Evolutionary conservation across 441 rosid genomes (phyloP).

Genomic region (Populus hybrid): DNA sequence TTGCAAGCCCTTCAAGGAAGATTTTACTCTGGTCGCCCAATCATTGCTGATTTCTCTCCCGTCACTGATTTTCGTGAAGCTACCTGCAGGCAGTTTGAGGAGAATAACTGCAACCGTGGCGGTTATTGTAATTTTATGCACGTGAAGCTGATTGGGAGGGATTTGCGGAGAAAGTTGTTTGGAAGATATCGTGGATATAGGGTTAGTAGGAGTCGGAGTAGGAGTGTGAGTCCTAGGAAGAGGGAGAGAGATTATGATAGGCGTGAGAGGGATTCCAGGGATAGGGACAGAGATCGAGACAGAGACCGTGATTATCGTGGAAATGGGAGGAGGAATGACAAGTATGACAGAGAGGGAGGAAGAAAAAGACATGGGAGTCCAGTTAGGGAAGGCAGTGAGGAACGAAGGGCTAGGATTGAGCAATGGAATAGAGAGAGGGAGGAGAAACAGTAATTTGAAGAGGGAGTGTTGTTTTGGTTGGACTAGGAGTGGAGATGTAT

Average conservation of each 20-base stretch:
- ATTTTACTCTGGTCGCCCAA: constrained; percentile 49
- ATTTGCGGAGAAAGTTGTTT: constrained; percentile 46
- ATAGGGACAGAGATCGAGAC: constrained; percentile 1
- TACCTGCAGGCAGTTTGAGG: too few species aligned
- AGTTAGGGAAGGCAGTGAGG: constrained; percentile 47
- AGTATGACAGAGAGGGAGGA: constrained; percentile 39
- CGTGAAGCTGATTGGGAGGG: constrained; percentile 49
- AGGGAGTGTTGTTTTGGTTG: neutral
- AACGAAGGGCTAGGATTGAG: constrained; percentile 55
- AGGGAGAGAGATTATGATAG: constrained; percentile 14
- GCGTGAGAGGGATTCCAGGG: neutral
- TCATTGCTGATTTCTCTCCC: too few species aligned
- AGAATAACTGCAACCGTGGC: too few species aligned
- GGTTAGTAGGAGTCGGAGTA: constrained; percentile 54
- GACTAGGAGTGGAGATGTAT: neutral
- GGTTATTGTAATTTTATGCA: constrained; percentile 42
- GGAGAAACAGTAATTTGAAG: constrained; percentile 24
- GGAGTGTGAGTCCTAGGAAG: constrained; percentile 48
- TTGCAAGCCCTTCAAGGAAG: constrained; percentile 60
- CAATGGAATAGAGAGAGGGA: constrained; percentile 64
- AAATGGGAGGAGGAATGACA: constrained; percentile 40
- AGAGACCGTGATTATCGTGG: constrained; percentile 42
- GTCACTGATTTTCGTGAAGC: too few species aligned
- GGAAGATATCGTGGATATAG: constrained; percentile 44
- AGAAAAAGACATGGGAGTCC: constrained; percentile 51